A percentile compares a stretch with the other conserved stretches of the same genome.
Conservation (phyloP, 129 eudicot genomes). For the Tanacetum coccineum region DNA sequence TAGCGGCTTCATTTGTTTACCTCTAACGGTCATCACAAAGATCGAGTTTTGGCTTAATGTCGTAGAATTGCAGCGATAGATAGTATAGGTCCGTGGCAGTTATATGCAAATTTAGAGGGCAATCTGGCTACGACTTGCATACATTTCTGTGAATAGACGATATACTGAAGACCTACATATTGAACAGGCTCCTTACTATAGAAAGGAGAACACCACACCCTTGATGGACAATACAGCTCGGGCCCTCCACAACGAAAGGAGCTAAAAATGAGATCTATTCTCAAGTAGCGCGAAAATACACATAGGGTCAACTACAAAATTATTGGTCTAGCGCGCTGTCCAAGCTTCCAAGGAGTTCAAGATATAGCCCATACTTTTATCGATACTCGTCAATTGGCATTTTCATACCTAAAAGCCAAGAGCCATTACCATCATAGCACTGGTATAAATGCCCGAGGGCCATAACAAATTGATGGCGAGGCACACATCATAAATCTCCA, state of each 20-base stretch:
- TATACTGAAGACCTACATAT: too few relatives aligned
- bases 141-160: too few relatives aligned
- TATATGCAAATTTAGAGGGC: not conserved
- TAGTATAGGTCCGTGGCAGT: constrained; percentile 29
- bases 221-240: not conserved
- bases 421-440: constrained; percentile 32
- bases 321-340: too few relatives aligned
- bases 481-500: constrained; percentile 30
- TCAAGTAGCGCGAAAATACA: too few relatives aligned
- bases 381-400: not conserved
- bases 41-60: constrained; percentile 19
- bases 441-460: constrained; percentile 46
- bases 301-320: too few relatives aligned
- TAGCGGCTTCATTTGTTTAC: not conserved
- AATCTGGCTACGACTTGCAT: too few relatives aligned
- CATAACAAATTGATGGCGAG: constrained; percentile 31
- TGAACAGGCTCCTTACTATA: too few relatives aligned
- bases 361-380: not conserved
- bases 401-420: constrained; percentile 46
- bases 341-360: not conserved
- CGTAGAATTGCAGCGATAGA: constrained; percentile 30
- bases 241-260: too few relatives aligned
- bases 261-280: too few relatives aligned
- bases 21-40: constrained; percentile 24
- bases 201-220: too few relatives aligned